phyloP scores from a whole-genome alignment of 169 alveolate species.

The Sarcocystis neurona region DNA sequence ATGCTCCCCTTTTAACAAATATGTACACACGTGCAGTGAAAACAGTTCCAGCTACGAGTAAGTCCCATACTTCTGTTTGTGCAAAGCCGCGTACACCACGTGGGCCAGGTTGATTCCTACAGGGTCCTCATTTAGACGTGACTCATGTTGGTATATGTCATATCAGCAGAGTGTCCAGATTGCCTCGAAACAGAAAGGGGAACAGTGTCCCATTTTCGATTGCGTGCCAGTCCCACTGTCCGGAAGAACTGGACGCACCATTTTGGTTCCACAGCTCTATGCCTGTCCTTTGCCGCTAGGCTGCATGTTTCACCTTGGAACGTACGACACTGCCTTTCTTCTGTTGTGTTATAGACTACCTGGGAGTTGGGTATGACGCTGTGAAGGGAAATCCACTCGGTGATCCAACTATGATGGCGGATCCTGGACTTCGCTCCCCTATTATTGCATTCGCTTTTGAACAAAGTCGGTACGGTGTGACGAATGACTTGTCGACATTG shows the following conservation, averaged over 20 bases:
- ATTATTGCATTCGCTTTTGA: conserved; percentile 72
- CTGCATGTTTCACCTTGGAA: background rate
- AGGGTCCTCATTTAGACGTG: too few relatives aligned
- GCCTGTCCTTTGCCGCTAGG: background rate
- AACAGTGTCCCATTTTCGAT: too few relatives aligned
- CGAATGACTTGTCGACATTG: conserved; percentile 65
- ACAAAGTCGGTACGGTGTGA: conserved; percentile 60
- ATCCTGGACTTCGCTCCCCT: conserved; percentile 83
- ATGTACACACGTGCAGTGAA: conserved; percentile 15
- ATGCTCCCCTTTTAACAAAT: too few relatives aligned
- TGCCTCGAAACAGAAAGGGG: too few relatives aligned
- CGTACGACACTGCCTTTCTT: background rate
- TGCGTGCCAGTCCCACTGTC: too few relatives aligned
- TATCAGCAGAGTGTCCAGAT: too few relatives aligned
- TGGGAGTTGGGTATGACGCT: conserved; percentile 82
- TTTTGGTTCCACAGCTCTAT: background rate
- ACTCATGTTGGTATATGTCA: too few relatives aligned
- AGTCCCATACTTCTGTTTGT: too few relatives aligned
- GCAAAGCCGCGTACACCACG: too few relatives aligned
- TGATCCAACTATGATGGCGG: conserved; percentile 80
- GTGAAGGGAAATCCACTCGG: conserved; percentile 85
- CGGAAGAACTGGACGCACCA: too few relatives aligned
- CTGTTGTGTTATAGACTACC: conserved; percentile 73
- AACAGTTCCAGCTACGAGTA: background rate
- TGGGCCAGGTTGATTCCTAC: too few relatives aligned